A percentile compares a stretch with the other conserved stretches of the same genome.
Conservation (phyloP, 352 stramenopile genomes). For the Phytophthora macrochlamydospora region DNA sequence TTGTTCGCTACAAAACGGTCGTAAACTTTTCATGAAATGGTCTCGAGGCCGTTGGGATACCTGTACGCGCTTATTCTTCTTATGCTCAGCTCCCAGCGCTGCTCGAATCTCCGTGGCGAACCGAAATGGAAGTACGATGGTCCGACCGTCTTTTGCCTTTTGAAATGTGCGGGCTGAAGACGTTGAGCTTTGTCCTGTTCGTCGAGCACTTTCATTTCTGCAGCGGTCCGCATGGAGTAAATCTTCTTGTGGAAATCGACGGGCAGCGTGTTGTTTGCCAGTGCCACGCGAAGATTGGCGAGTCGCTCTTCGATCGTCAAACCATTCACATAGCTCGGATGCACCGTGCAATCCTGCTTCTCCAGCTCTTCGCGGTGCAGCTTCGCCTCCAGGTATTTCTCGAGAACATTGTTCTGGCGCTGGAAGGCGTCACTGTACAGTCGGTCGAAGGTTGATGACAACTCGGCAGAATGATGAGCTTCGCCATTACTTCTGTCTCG, state of each 20-base stretch:
- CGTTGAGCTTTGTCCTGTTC: conserved; percentile 33
- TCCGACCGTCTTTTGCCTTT: conserved; percentile 42
- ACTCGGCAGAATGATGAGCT: conserved; percentile 20
- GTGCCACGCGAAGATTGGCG: conserved; percentile 39
- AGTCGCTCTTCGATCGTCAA: conserved; percentile 58
- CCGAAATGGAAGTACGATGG: conserved; percentile 49
- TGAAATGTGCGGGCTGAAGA: conserved; percentile 38
- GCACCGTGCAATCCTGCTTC: conserved; percentile 46
- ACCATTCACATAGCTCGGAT: conserved; percentile 54
- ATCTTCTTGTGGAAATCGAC: conserved; percentile 64
- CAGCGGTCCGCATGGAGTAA: conserved; percentile 44
- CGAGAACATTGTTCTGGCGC: conserved; percentile 50
- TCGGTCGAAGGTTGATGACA: conserved; percentile 43
- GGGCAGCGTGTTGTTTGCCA: conserved; percentile 50
- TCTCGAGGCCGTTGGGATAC: conserved; percentile 8
- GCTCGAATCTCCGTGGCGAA: conserved; percentile 46
- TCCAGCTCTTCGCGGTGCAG: conserved; percentile 46
- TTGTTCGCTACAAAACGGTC: conserved; percentile 8
- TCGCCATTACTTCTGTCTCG: conserved; percentile 6
- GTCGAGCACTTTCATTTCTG: conserved; percentile 36
- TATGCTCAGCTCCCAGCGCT: conserved; percentile 11
- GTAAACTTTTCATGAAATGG: conserved; percentile 26
- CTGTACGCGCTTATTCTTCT: conserved; percentile 17
- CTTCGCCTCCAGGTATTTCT: conserved; percentile 45
- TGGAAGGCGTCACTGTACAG: conserved; percentile 60